Base-by-base conservation (phyloP, 1,139 yeast genomes). In the Debaryomycetaceae sp. region DNA sequence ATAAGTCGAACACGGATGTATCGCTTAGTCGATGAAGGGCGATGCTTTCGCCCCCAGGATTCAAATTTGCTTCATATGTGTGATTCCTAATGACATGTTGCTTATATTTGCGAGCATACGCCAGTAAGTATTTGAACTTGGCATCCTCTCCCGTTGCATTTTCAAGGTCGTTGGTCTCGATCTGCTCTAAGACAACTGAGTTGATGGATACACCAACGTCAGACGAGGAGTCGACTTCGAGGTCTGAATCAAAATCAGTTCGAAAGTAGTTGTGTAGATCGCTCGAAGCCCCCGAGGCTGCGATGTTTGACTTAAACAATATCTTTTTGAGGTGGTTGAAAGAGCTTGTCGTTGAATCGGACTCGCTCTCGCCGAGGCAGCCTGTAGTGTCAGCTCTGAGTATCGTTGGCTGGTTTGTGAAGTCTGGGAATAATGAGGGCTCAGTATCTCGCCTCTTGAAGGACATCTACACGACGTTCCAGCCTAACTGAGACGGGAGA, bases 1-100 rank as follows among this genome's bases (percentile, higher is more conserved):
- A 56, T n/a, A 65, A 44, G 4, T 50, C 49, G 38, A 66, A 64
- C 2, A 61, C 47, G 0, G 70, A 62, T n/a, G 44, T 46, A 25
- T 34, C 27, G 16, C 34, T 33, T 3, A 57, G 24, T 0, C 45
- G 30, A 31, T 58, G 58, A 23, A 58, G 36, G 1, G 61, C 61
- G 9, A 58, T 56, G 12, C 13, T 23, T 12, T 10, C 25, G 14
- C 16, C 12, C 14, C 23, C 19, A 10, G 22, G 12, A n/a, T 8
- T 18, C 7, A 12, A 4, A 25, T 30, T 29, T 39, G 41, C 44
- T 48, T 42, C 22, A 38, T 41, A 2, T 38, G n/a, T n/a, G n/a
- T 29, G 7, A 42, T 28, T 5, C 40, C 37, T 5, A 36, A 31
- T 7, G 39, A 35, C 10, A 42, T 37, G n/a, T 34, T 5, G 41